phyloP scores from a whole-genome alignment of 2,329 filamentous ascomycete species.

The Phialocephala sp. region DNA sequence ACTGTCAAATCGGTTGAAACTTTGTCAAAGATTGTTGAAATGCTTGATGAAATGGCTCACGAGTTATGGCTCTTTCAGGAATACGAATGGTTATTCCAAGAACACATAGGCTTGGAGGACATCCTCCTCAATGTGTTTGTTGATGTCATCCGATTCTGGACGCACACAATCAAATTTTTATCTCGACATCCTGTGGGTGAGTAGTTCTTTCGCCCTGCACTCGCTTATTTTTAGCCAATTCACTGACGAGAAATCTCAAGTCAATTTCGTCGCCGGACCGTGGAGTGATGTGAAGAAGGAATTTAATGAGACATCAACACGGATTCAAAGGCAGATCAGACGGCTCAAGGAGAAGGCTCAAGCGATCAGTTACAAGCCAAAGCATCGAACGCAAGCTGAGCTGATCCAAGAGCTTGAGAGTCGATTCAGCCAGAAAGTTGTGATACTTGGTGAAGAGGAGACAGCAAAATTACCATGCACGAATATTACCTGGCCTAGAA shows the following conservation, averaged over 20 bases:
- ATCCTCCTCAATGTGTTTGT: slow-evolving; percentile 3
- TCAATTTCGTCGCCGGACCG: neutral
- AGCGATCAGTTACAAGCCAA: slow-evolving; percentile 3
- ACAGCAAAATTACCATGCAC: neutral
- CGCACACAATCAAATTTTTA: neutral
- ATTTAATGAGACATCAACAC: neutral
- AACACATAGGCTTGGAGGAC: neutral
- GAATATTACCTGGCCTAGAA: slow-evolving; percentile 8
- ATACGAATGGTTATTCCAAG: neutral
- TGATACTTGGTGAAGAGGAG: neutral
- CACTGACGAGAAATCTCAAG: neutral
- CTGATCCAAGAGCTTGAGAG: neutral
- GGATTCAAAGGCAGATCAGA: neutral
- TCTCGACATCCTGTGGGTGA: neutral
- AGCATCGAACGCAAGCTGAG: neutral
- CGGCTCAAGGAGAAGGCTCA: slow-evolving; percentile 10
- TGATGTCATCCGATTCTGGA: slow-evolving; percentile 10
- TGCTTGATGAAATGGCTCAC: slow-evolving; percentile 11
- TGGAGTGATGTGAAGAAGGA: slow-evolving; percentile 2
- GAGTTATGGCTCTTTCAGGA: slow-evolving; percentile 10
- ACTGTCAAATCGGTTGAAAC: no score
- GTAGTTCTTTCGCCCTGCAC: no score
- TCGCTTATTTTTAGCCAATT: neutral
- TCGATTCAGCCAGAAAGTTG: neutral
- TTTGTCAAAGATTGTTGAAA: slow-evolving; percentile 12